Conservation (phyloP, 345 rosid species). For the Durio zibethinus region DNA sequence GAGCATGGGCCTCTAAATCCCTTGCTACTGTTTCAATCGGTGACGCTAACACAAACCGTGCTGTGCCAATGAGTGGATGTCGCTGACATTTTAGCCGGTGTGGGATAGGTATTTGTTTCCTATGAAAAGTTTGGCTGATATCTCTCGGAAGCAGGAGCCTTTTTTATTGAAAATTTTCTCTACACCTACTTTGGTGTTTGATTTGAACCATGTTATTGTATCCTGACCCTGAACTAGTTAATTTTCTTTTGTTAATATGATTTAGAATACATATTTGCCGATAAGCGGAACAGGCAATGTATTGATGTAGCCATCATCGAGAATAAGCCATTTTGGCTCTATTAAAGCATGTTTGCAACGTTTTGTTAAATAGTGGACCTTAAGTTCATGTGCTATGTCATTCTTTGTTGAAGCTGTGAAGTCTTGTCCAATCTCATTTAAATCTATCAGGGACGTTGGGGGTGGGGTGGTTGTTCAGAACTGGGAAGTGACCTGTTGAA, state of each 20-base stretch:
- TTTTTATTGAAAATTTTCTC: not conserved
- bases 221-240: not conserved
- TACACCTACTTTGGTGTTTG: not conserved
- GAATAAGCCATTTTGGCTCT: not conserved
- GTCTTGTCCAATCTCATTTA: not conserved
- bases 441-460: not conserved
- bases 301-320: not conserved
- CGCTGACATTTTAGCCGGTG: conserved; percentile 17
- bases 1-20: conserved; percentile 93
- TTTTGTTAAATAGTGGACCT: not conserved
- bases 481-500: not conserved
- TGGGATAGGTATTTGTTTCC: not conserved
- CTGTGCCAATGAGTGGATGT: conserved; percentile 28
- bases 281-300: not conserved
- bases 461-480: not conserved
- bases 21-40: conserved; percentile 89
- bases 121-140: conserved; percentile 13
- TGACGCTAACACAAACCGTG: conserved; percentile 69
- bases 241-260: conserved; percentile 3
- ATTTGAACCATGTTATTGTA: not conserved
- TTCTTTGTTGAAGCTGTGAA: not conserved
- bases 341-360: not conserved
- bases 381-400: not conserved
- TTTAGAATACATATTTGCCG: not conserved
- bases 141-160: not conserved